phyloP scores from a whole-genome alignment of 768 basidiomycete species.

The Lactarius tabidus region DNA sequence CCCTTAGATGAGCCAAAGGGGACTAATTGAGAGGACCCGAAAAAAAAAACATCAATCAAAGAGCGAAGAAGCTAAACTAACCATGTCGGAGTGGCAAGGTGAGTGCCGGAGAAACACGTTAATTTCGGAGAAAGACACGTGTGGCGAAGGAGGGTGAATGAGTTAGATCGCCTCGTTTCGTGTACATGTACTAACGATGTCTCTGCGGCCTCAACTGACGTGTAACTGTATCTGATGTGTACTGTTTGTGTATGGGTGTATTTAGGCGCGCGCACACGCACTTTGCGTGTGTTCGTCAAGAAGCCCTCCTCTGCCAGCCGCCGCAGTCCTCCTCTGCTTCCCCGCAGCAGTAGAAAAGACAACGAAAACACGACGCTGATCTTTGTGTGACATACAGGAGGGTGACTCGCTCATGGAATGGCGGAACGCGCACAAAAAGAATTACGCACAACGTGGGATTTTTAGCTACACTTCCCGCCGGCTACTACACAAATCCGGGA shows the following conservation, averaged over 20 bases:
- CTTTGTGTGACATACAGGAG: neutral
- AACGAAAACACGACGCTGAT: neutral
- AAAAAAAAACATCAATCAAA: neutral
- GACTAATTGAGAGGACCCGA: neutral
- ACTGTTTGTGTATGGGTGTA: neutral
- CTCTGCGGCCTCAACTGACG: neutral
- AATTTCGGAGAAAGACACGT: neutral
- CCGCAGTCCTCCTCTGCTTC: neutral
- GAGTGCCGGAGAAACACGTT: no score
- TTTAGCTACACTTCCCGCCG: conserved; percentile 3
- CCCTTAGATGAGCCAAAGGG: neutral
- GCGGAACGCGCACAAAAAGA: neutral
- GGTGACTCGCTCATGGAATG: neutral
- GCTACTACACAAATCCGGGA: neutral
- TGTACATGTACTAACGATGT: neutral
- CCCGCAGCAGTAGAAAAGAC: neutral
- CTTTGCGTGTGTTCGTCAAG: neutral
- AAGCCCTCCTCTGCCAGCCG: neutral
- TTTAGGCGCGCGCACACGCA: neutral
- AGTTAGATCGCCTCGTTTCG: neutral
- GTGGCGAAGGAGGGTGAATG: neutral
- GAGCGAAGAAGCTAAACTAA: neutral
- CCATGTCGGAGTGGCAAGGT: neutral
- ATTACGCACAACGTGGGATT: conserved; percentile 1
- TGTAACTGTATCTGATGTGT: neutral